These are phyloP conservation scores for Populus hybrid DNA, from an alignment of 441 rosid genomes.

Conservation along the genomic window DNA sequence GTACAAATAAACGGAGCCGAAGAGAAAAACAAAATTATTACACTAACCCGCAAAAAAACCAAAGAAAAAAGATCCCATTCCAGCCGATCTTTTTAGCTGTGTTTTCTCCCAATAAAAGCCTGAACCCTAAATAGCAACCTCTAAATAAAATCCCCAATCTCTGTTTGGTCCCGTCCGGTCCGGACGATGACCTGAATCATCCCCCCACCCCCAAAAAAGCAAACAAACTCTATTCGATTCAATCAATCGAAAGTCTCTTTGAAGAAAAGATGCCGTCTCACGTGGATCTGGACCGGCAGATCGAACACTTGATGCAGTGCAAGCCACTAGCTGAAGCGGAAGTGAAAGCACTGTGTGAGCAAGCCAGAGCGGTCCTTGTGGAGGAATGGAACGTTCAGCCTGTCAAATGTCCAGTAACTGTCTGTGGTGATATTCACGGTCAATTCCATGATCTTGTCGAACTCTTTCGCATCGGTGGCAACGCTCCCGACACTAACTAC, in stretches of 20 bases:
- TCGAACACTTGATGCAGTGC: slow-evolving; percentile 98
- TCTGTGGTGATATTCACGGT: slow-evolving; percentile 89
- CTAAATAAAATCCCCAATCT: neutral
- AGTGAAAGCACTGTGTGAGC: slow-evolving; percentile 90
- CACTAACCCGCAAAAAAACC: no score
- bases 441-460: slow-evolving; percentile 92
- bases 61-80: no score
- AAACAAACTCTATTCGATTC: neutral
- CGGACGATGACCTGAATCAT: neutral
- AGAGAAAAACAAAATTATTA: no score
- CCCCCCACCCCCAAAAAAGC: neutral
- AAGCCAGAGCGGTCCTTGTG: slow-evolving; percentile 78
- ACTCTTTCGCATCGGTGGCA: slow-evolving; percentile 90
- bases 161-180: neutral
- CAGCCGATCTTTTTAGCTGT: no score
- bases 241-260: neutral
- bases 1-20: no score
- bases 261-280: slow-evolving; percentile 36
- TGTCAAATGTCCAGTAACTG: slow-evolving; percentile 89
- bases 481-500: slow-evolving; percentile 80
- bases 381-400: slow-evolving; percentile 98
- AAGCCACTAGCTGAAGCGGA: slow-evolving; percentile 81
- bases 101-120: neutral
- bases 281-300: slow-evolving; percentile 95
- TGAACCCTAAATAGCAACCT: neutral